phyloP scores from a whole-genome alignment of 768 basidiomycete genomes.

The Hirschioporus abietinus region DNA sequence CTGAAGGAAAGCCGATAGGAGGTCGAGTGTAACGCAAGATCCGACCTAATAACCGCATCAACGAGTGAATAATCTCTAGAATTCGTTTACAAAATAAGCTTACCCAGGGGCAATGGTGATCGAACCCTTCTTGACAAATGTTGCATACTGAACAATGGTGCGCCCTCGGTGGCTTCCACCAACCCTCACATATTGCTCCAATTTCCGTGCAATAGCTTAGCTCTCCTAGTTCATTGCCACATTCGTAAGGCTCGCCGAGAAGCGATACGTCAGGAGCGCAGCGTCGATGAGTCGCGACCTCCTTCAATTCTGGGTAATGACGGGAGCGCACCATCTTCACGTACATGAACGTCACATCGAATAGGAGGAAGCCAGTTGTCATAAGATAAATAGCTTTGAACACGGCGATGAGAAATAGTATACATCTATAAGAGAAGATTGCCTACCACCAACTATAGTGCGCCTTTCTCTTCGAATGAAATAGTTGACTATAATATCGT shows the following conservation, averaged over 20 bases:
- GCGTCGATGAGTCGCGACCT: not conserved
- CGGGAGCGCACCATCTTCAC: not conserved
- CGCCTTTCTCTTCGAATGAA: constrained; percentile 1
- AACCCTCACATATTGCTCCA: constrained; percentile 21
- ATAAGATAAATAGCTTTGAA: constrained; percentile 5
- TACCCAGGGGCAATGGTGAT: constrained; percentile 31
- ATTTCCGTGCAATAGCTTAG: constrained; percentile 22
- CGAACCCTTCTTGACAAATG: constrained; percentile 27
- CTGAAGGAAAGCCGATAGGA: constrained; percentile 22
- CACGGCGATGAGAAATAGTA: not conserved
- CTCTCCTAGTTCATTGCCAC: constrained; percentile 12
- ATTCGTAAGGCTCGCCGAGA: constrained; percentile 13
- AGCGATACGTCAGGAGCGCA: not conserved
- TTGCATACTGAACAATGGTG: constrained; percentile 29
- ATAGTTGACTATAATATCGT: not conserved
- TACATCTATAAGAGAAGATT: not conserved
- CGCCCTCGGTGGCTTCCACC: constrained; percentile 30
- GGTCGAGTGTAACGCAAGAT: constrained; percentile 26
- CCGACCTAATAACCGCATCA: constrained; percentile 16
- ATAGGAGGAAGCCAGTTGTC: not conserved
- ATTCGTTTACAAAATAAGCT: not conserved
- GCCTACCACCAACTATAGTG: not conserved
- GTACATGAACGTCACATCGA: constrained; percentile 3
- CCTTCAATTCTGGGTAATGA: not conserved
- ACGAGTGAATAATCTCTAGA: not conserved